Evolutionary conservation across 768 basidiomycete species (phyloP), one percentile per base, ranked within the genome.

Genomic region (Wakefieldia striispora): DNA sequence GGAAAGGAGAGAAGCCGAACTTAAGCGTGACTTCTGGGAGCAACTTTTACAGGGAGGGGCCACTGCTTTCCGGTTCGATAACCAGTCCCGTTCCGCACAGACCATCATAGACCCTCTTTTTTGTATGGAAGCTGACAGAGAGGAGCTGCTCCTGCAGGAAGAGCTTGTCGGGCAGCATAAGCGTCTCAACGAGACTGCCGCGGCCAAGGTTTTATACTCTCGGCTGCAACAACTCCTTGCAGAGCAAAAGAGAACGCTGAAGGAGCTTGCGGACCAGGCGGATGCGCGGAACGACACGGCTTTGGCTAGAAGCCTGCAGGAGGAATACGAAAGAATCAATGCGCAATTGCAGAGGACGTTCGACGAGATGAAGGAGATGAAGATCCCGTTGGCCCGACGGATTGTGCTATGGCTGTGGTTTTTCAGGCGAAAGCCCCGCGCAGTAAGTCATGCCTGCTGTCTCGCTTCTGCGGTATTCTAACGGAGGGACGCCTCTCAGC

Each of bases 1-100:
- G 16, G 47, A 45, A 6, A 44, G 27, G 4, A 49, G 46, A 20
- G 68, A 71, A 41, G 6, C 17, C 0, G 51, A 72, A 36, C 63
- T 72, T 24, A 53, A 16, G 14, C 0, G 1, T 4, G 49, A 59
- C 0, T 73, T 67, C 48, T 76, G 59, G 59, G 2, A 2, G 3
- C 0, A 4, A 2, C 38, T 60, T 20, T n/a, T 57, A n/a, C 1
- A 16, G 0, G 43, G 12, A 23, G 51, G 49, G 0, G 59, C 58
- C 21, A 5, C 0, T 0, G 1, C 31, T 4, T 33, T 1, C 20
- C 40, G 16, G 41, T 60, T 63, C 3, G 0, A 45, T 10, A 54
- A 60, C 14, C 41, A 43, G 1, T 0, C 0, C 2, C 0, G 0
- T 0, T 34, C 40, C 6, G 57, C 57, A 23, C 2, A 8, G 45